A percentile compares a stretch with the other conserved stretches of the same genome.
Evolutionary conservation across 768 basidiomycete species (phyloP).

Genomic region (Amylocystis lapponica): DNA sequence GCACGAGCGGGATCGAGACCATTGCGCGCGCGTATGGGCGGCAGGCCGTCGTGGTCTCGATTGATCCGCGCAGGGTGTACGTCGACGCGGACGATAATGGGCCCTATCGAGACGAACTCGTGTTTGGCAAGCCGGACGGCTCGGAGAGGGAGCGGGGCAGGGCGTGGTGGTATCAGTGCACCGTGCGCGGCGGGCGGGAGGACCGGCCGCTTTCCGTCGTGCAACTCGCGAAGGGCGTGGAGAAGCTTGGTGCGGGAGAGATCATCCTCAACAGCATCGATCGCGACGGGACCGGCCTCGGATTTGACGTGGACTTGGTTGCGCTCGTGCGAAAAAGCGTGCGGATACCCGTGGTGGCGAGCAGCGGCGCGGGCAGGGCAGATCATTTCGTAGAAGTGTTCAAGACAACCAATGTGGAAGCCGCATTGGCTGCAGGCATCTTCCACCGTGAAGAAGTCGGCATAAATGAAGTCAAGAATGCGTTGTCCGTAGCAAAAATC

Average conservation of each 20-base stretch:
- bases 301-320: conserved; percentile 86
- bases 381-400: conserved; percentile 91
- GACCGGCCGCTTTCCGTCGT: conserved; percentile 77
- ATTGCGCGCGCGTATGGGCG: conserved; percentile 87
- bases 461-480: conserved; percentile 75
- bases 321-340: conserved; percentile 70
- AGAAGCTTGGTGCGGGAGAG: conserved; percentile 89
- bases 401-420: conserved; percentile 70
- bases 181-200: conserved; percentile 90
- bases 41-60: conserved; percentile 97
- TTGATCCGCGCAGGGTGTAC: conserved; percentile 87
- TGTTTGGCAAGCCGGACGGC: conserved; percentile 38
- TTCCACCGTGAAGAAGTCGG: conserved; percentile 89
- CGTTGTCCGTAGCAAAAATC: conserved; percentile 41
- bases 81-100: conserved; percentile 68
- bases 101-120: conserved; percentile 58
- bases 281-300: conserved; percentile 78
- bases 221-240: conserved; percentile 89
- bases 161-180: conserved; percentile 99
- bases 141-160: conserved; percentile 57
- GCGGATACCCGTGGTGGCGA: conserved; percentile 89
- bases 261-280: conserved; percentile 95
- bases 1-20: conserved; percentile 85
- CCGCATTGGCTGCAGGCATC: conserved; percentile 94
- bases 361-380: conserved; percentile 82